A percentile compares a stretch with the other conserved stretches of the same genome.
These are phyloP conservation scores for Populus davidiana DNA, from an alignment of 345 rosid species.

Conservation along the genomic window DNA sequence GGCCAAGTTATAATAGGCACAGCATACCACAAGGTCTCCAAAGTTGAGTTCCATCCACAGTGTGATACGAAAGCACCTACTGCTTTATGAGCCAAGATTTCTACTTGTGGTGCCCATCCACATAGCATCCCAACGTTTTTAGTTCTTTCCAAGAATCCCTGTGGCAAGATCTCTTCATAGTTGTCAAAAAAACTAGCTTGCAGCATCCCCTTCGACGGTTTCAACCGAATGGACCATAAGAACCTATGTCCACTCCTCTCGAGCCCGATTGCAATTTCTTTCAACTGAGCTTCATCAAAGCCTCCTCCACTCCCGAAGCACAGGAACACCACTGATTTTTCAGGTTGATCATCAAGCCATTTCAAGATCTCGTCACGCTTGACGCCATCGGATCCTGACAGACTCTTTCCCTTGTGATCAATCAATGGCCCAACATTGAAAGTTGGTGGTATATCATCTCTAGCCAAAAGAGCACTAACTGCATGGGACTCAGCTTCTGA, in stretches of 20 bases:
- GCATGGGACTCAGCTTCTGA: constrained; percentile 45
- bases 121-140: constrained; percentile 29
- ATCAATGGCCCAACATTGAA: constrained; percentile 51
- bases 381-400: neutral
- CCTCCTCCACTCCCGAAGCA: constrained; percentile 69
- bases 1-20: constrained; percentile 58
- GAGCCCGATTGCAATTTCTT: constrained; percentile 44
- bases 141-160: constrained; percentile 44
- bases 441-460: constrained; percentile 22
- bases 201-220: constrained; percentile 1
- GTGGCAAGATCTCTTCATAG: constrained; percentile 29
- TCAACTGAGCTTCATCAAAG: constrained; percentile 43
- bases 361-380: constrained; percentile 18
- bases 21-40: constrained; percentile 49
- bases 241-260: constrained; percentile 41
- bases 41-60: constrained; percentile 59
- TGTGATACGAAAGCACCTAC: constrained; percentile 63
- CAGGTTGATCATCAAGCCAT: constrained; percentile 61
- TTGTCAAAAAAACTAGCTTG: constrained; percentile 24
- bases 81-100: constrained; percentile 35
- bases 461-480: constrained; percentile 15
- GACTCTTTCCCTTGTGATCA: neutral
- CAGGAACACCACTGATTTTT: constrained; percentile 49
- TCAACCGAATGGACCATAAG: constrained; percentile 51
- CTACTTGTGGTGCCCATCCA: constrained; percentile 57